phyloP scores from a whole-genome alignment of 371 early-diverging fungal species.

The Mortierella sp. region DNA sequence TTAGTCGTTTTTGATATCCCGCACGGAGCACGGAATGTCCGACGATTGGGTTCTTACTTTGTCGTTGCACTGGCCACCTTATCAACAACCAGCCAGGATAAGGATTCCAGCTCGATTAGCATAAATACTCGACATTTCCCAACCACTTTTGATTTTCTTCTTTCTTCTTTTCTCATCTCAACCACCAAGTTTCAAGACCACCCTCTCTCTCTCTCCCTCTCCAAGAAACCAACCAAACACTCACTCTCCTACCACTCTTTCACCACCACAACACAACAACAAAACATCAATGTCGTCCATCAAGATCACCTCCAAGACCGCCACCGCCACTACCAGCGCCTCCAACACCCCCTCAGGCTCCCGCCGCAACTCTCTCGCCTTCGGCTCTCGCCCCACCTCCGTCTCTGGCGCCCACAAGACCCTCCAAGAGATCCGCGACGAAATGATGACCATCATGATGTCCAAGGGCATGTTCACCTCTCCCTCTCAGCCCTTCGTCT shows the following conservation, averaged over 20 bases:
- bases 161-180: background rate
- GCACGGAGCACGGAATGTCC: constrained; percentile 2
- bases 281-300: constrained; percentile 17
- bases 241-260: background rate
- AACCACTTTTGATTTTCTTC: background rate
- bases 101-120: background rate
- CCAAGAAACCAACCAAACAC: background rate
- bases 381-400: background rate
- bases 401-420: background rate
- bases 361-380: constrained; percentile 24
- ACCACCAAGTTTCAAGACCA: background rate
- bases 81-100: background rate
- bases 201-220: background rate
- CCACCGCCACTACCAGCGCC: background rate
- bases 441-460: constrained; percentile 41
- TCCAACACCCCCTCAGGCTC: constrained; percentile 19
- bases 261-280: background rate
- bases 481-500: constrained; percentile 42
- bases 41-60: background rate
- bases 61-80: constrained; percentile 8
- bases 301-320: constrained; percentile 28
- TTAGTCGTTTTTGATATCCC: background rate
- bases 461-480: constrained; percentile 32
- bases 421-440: constrained; percentile 38
- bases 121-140: background rate